Base-by-base conservation (phyloP, 2,329 filamentous ascomycete species). In the Exophiala alcalophila region DNA sequence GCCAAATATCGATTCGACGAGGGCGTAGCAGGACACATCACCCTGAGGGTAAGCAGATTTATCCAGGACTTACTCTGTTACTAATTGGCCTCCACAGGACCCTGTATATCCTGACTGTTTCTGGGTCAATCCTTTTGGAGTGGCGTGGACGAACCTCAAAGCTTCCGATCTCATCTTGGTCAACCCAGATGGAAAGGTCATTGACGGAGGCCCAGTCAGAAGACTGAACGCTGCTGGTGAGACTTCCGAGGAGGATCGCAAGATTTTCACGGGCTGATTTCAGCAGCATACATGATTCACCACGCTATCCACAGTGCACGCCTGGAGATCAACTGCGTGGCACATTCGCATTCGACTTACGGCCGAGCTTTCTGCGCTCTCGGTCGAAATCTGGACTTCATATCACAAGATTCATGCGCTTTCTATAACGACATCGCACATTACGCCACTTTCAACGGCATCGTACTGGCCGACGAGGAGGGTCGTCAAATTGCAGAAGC, bases 181-280 rank as follows among this genome's bases (percentile, higher is more conserved):
- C 1, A 71, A 81, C 54, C 68, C 77, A 36, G 60, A 72, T 0
- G 82, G 82, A 2, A 65, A 77, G 16, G 73, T 86, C 14, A 74
- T 86, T 23, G 81, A 78, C 8, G 81, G 82, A 2, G 81, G 81
- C 0, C 58, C 63, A 1, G 62, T 66, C 5, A 57, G 67, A 8
- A 55, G 68, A 32, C 57, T 76, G 28, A 76, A 76, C 35, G 62
- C 63, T 3, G 70, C n/a, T n/a, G n/a, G n/a, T n/a, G n/a, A n/a
- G n/a, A n/a, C n/a, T n/a, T n/a, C n/a, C n/a, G n/a, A n/a, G n/a
- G n/a, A n/a, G n/a, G n/a, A n/a, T n/a, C n/a, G n/a, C n/a, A n/a
- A n/a, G n/a, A n/a, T n/a, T n/a, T n/a, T 25, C n/a, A 8, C 27
- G 12, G 15, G 10, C 27, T 30, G 27, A 9, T 14, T 5, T 30